Percentiles rank a stretch among this genome's conserved stretches.
Evolutionary conservation across 768 basidiomycete species (phyloP).

Genomic region (Kwoniella heveanensis): DNA sequence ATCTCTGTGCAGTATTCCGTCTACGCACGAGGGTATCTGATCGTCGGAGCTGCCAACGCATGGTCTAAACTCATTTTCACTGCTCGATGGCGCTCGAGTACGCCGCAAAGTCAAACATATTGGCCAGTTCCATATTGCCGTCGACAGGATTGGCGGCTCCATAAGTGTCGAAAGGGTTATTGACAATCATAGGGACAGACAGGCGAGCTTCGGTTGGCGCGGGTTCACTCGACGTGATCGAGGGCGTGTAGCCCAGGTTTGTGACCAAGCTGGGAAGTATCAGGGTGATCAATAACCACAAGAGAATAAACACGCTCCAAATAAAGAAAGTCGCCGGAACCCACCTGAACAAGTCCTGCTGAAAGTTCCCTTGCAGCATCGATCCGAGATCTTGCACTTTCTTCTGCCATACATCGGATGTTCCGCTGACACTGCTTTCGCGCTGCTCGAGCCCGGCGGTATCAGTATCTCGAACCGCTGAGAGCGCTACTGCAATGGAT

Average conservation of each 20-base stretch:
- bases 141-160: neutral
- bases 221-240: neutral
- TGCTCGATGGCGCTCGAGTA: neutral
- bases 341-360: neutral
- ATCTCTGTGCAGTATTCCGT: no score
- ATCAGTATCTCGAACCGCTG: neutral
- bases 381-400: neutral
- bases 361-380: conserved; percentile 1
- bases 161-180: neutral
- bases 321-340: no score
- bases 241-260: neutral
- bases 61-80: neutral
- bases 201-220: neutral
- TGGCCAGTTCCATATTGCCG: neutral
- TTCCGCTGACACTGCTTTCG: neutral
- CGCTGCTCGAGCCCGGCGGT: no score
- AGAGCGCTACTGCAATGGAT: neutral
- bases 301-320: no score
- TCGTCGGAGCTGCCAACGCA: no score
- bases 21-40: no score
- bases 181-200: neutral
- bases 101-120: conserved; percentile 4
- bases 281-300: neutral
- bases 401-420: neutral
- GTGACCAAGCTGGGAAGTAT: neutral